phyloP scores from a whole-genome alignment of 1,139 yeast species.

The Arxiozyma bovina region DNA sequence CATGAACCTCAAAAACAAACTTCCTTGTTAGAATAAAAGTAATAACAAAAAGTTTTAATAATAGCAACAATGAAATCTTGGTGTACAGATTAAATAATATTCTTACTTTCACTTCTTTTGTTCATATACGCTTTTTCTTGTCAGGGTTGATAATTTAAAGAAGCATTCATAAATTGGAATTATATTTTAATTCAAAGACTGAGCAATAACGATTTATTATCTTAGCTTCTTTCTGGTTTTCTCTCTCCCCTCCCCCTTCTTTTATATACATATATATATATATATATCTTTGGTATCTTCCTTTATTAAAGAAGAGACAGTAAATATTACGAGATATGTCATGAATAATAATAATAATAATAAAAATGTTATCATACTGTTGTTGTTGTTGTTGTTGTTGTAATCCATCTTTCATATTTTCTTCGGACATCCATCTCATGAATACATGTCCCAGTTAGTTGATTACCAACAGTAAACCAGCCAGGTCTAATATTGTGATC shows the following conservation, averaged over 20 bases:
- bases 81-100: conserved; percentile 9
- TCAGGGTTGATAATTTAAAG: not conserved
- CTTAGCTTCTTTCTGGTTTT: not conserved
- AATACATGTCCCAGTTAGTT: conserved; percentile 52
- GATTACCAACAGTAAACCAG: conserved; percentile 87
- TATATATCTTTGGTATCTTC: too few relatives aligned
- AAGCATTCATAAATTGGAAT: not conserved
- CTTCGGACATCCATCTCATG: conserved; percentile 48
- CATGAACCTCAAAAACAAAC: too few relatives aligned
- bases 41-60: not conserved
- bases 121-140: not conserved
- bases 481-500: conserved; percentile 80
- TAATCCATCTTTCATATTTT: conserved; percentile 15
- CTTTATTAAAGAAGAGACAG: too few relatives aligned
- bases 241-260: not conserved
- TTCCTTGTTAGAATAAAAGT: too few relatives aligned
- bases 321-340: too few relatives aligned
- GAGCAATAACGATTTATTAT: too few relatives aligned
- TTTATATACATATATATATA: too few relatives aligned
- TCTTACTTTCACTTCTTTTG: not conserved
- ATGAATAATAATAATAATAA: too few relatives aligned
- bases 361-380: too few relatives aligned
- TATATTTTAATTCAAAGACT: not conserved
- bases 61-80: not conserved
- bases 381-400: too few relatives aligned